These are phyloP conservation scores for Chrysoporthe austroafricana DNA, from an alignment of 2,329 filamentous ascomycete genomes.

Conservation along the genomic window DNA sequence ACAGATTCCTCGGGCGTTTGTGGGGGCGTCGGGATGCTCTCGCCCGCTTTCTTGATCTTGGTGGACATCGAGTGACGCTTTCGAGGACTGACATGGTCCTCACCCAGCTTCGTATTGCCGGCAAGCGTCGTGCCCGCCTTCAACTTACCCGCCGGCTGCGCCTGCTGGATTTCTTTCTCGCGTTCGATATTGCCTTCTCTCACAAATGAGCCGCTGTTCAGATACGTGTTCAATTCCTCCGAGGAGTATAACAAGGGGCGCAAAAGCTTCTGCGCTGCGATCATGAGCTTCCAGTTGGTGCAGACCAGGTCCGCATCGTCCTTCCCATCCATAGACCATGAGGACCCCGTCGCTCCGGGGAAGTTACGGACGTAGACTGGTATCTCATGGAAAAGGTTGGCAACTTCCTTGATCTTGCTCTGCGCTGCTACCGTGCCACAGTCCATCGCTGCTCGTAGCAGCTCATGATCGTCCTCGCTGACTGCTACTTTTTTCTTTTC, in stretches of 20 bases:
- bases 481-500: slow-evolving; percentile 63
- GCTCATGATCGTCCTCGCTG: slow-evolving; percentile 59
- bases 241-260: slow-evolving; percentile 49
- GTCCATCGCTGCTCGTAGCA: slow-evolving; percentile 67
- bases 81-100: slow-evolving; percentile 38
- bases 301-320: slow-evolving; percentile 53
- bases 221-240: slow-evolving; percentile 49
- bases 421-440: slow-evolving; percentile 63
- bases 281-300: slow-evolving; percentile 55
- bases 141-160: slow-evolving; percentile 12
- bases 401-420: slow-evolving; percentile 67
- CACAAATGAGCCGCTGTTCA: slow-evolving; percentile 50
- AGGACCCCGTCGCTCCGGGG: slow-evolving; percentile 59
- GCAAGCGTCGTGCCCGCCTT: slow-evolving; percentile 37
- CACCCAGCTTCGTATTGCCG: slow-evolving; percentile 49
- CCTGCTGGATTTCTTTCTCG: slow-evolving; percentile 36
- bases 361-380: slow-evolving; percentile 73
- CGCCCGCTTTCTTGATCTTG: slow-evolving; percentile 31
- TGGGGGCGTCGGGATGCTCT: slow-evolving; percentile 31
- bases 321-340: slow-evolving; percentile 69
- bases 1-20: slow-evolving; percentile 20
- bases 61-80: slow-evolving; percentile 40
- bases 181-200: slow-evolving; percentile 44
- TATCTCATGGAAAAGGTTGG: slow-evolving; percentile 75
- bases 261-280: slow-evolving; percentile 56